Percentiles rank a stretch among this genome's conserved stretches.
These are phyloP conservation scores for Alternaria solani DNA, from an alignment of 2,329 filamentous ascomycete genomes.

Conservation along the genomic window DNA sequence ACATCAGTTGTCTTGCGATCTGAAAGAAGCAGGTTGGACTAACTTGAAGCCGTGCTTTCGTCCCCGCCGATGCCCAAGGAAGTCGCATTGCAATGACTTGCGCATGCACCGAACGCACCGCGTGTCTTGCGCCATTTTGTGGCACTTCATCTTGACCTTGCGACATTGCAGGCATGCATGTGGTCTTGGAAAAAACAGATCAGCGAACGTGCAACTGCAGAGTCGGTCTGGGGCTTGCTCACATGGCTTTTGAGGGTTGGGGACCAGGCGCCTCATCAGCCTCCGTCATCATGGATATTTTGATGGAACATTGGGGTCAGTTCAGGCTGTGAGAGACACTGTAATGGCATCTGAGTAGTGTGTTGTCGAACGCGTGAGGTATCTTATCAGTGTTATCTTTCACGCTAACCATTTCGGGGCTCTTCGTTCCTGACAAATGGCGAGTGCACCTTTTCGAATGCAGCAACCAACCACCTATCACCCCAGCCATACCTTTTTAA, in stretches of 20 bases:
- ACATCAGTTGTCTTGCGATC: neutral
- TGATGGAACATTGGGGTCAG: neutral
- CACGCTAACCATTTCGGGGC: neutral
- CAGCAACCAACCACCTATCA: neutral
- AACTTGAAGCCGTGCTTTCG: neutral
- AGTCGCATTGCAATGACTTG: neutral
- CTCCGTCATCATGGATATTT: neutral
- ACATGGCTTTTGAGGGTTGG: neutral
- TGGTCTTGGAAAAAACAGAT: neutral
- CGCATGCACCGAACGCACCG: neutral
- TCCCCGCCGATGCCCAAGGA: neutral
- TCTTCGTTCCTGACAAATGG: neutral
- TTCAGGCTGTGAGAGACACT: neutral
- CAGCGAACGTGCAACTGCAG: neutral
- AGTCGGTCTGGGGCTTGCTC: neutral
- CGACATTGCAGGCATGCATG: neutral
- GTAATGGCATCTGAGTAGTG: neutral
- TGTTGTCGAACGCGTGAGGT: neutral
- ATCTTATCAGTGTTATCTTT: neutral
- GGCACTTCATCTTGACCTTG: neutral
- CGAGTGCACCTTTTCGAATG: neutral
- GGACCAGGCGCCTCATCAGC: neutral
- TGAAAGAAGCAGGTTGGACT: neutral
- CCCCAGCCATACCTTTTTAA: neutral
- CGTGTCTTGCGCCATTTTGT: neutral